Evolutionary conservation across 1,284 basidiomycete species (phyloP), one percentile per base, ranked within the genome.

Genomic region (Leccinum pallidistipes): DNA sequence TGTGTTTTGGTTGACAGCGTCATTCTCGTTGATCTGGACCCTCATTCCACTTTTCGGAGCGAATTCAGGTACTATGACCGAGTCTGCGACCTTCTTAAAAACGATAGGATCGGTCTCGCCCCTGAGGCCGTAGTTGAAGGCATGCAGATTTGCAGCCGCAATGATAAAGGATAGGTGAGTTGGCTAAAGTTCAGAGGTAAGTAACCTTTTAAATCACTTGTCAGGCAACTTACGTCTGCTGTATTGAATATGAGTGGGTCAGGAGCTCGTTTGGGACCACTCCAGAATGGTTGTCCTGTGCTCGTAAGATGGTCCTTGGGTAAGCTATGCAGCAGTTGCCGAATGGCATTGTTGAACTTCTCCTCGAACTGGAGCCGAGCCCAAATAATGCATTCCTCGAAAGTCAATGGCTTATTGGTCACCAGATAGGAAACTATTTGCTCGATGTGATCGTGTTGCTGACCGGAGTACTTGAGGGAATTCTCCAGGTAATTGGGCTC

Each of bases 361-460:
- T 91, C 87, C 80, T 99, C 96, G 70, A 98, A 99, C 75, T 97
- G 94, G 67, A 97, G 78, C 43, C 97, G 86, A 24, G 97, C 97
- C 97, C 97, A 99, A 62, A 91, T 80, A 70, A 99, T 94, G 78
- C 97, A 99, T 77, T 98, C 95, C 71, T 98, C 95, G 68, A 99
- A 97, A 18, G 94, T 94, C 66, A 97, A 80, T 34, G 97, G 97
- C 74, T 97, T 94, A 76, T 94, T 86, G 58, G 91, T 92, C 50
- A 98, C 95, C 16, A 99, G 83, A 78, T 89, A 98, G 51, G 91
- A 91, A 62, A 92, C 83, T 66, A 99, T 92, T 76, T 97, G 94
- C 71, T 91, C 89, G 58, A 97, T 80, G 75, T 98, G 96, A 73
- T 96, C 94, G 71, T 87, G 86, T 76, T 93, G 90, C 74, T 96